Percentiles rank a stretch among this genome's conserved stretches.
Conservation (phyloP, 345 rosid genomes). For the Aurinia saxatilis region DNA sequence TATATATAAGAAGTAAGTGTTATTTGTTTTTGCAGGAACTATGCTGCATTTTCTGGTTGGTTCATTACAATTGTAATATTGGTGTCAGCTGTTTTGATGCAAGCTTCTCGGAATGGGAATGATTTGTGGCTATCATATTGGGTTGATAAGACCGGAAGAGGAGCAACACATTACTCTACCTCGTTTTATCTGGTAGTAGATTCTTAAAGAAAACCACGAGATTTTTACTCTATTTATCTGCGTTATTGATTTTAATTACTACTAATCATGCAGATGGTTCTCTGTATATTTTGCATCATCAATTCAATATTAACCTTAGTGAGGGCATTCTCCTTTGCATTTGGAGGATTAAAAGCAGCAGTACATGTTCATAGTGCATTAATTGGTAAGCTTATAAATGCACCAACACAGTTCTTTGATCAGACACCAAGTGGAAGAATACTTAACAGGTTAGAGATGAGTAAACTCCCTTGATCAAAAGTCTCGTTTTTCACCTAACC, state of each 20-base stretch:
- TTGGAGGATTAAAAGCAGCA: conserved; percentile 84
- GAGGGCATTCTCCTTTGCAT: conserved; percentile 96
- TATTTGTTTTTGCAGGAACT: conserved; percentile 47
- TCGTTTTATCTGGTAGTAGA: conserved; percentile 69
- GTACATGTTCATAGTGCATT: conserved; percentile 57
- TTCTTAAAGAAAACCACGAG: not conserved
- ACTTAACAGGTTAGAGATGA: conserved; percentile 68
- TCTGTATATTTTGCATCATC: conserved; percentile 62
- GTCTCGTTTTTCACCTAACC: conserved; percentile 8
- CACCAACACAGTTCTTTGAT: conserved; percentile 81
- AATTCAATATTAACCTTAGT: conserved; percentile 69
- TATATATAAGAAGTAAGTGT: not conserved
- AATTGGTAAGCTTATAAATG: conserved; percentile 61
- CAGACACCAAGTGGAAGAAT: conserved; percentile 96
- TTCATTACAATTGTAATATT: conserved; percentile 49
- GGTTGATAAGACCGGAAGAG: conserved; percentile 68
- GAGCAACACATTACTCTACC: conserved; percentile 41
- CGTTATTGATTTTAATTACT: not conserved
- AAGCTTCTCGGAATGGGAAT: conserved; percentile 89
- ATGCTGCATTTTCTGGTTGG: conserved; percentile 77
- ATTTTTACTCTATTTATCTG: not conserved
- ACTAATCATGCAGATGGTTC: conserved; percentile 48
- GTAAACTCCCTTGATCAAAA: not conserved
- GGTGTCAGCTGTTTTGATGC: conserved; percentile 81
- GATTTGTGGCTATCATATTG: conserved; percentile 92